phyloP scores from a whole-genome alignment of 176 grass and related monocot species.

The Areca catechu region DNA sequence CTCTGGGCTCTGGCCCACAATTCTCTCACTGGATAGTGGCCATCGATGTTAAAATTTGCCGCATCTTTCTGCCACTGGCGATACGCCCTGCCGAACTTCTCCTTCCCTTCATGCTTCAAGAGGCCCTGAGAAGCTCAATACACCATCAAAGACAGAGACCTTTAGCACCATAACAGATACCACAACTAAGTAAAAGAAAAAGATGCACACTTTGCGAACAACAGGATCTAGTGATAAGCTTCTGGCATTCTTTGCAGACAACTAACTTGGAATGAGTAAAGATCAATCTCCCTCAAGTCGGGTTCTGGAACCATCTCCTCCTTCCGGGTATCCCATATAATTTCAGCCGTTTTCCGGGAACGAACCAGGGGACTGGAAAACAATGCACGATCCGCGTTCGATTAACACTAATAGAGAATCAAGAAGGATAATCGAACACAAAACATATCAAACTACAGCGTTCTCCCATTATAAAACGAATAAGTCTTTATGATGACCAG shows the following conservation, averaged over 20 bases:
- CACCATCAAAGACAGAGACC: neutral
- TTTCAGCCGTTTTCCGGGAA: slow-evolving; percentile 75
- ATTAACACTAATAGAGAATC: too few relatives aligned
- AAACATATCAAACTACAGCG: too few relatives aligned
- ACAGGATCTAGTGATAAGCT: too few relatives aligned
- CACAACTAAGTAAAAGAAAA: neutral
- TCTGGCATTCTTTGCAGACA: too few relatives aligned
- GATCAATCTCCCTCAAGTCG: slow-evolving; percentile 86
- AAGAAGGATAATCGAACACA: too few relatives aligned
- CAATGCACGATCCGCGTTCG: too few relatives aligned
- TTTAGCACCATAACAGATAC: slow-evolving; percentile 6
- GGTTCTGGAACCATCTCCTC: slow-evolving; percentile 59
- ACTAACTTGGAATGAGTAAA: slow-evolving; percentile 82
- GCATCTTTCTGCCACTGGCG: slow-evolving; percentile 74
- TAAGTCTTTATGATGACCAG: too few relatives aligned
- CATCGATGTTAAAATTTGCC: slow-evolving; percentile 62
- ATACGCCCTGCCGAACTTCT: slow-evolving; percentile 45
- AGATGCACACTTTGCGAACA: too few relatives aligned
- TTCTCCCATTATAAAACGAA: too few relatives aligned
- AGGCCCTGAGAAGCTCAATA: slow-evolving; percentile 37
- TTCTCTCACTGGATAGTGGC: slow-evolving; percentile 72
- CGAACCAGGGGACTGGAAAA: slow-evolving; percentile 48
- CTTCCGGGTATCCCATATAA: slow-evolving; percentile 50
- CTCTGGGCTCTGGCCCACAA: slow-evolving; percentile 57
- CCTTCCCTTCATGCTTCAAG: slow-evolving; percentile 81